These are phyloP conservation scores for Phyllosticta paracitricarpa DNA, from an alignment of 2,329 filamentous ascomycete species.

Conservation along the genomic window DNA sequence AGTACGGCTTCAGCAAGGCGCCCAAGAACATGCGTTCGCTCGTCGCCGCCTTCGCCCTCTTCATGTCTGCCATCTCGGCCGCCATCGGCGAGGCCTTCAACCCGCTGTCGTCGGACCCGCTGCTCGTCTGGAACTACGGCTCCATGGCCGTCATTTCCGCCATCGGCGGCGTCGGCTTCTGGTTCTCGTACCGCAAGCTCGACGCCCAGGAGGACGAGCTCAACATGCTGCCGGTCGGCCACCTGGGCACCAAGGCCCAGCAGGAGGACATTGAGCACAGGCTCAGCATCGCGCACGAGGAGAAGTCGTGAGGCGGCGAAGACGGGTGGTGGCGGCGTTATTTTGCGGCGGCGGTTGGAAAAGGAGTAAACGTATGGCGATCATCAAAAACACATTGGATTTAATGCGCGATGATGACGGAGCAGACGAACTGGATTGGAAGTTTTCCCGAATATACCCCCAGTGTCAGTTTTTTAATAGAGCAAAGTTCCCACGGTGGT, in stretches of 20 bases:
- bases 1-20: slow-evolving; percentile 66
- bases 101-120: slow-evolving; percentile 15
- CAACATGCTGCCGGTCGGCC: slow-evolving; percentile 29
- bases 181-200: slow-evolving; percentile 21
- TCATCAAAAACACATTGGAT: not conserved
- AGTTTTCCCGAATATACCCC: not conserved
- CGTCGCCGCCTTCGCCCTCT: slow-evolving; percentile 27
- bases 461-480: not conserved
- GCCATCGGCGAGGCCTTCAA: slow-evolving; percentile 16
- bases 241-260: slow-evolving; percentile 21
- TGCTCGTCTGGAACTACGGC: slow-evolving; percentile 23
- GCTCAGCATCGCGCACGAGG: slow-evolving; percentile 1
- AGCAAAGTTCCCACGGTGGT: not conserved
- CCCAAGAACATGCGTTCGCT: slow-evolving; percentile 50
- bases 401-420: not conserved
- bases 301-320: not conserved
- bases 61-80: slow-evolving; percentile 22
- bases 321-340: not conserved
- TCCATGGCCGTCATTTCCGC: slow-evolving; percentile 27
- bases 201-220: slow-evolving; percentile 28
- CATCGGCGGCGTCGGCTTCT: slow-evolving; percentile 23
- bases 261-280: slow-evolving; percentile 21
- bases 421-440: not conserved
- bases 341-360: not conserved
- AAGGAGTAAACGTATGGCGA: not conserved